Evolutionary conservation across 108 stramenopile genomes (phyloP).

Genomic region (Nitzschia inconspicua): DNA sequence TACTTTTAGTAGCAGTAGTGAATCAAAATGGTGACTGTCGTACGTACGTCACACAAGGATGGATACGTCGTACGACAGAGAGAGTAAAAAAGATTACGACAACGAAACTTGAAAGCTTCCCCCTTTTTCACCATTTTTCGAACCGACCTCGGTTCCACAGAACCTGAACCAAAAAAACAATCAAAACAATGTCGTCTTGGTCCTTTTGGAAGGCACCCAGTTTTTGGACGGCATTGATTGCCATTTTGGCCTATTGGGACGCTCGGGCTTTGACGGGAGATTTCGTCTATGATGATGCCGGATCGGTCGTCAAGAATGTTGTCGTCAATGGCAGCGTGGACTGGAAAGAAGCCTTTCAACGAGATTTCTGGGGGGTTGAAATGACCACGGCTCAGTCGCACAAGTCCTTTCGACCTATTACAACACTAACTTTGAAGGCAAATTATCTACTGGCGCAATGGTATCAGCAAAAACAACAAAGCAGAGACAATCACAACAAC

Average conservation of each 20-base stretch:
- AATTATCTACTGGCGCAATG: conserved; percentile 27
- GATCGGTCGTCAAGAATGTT: conserved; percentile 36
- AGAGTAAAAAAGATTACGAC: too few relatives aligned
- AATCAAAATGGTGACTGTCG: too few relatives aligned
- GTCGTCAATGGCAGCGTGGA: conserved; percentile 46
- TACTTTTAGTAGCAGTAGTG: too few relatives aligned
- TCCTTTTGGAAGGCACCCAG: conserved; percentile 25
- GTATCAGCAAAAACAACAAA: not conserved
- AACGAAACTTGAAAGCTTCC: too few relatives aligned
- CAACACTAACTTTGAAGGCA: conserved; percentile 40
- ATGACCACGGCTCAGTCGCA: conserved; percentile 37
- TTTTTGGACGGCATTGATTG: conserved; percentile 40
- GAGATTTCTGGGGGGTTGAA: conserved; percentile 51
- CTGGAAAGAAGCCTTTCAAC: conserved; percentile 36
- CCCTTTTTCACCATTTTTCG: too few relatives aligned
- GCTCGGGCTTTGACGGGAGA: conserved; percentile 33
- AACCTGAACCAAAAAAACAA: too few relatives aligned
- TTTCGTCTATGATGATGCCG: conserved; percentile 50
- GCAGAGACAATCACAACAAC: conserved; percentile 3
- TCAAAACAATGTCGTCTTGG: too few relatives aligned
- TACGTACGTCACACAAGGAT: too few relatives aligned
- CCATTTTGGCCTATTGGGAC: conserved; percentile 40
- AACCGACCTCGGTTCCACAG: too few relatives aligned
- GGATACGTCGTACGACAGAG: too few relatives aligned
- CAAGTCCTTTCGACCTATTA: conserved; percentile 56